Evolutionary conservation across 2,329 filamentous ascomycete genomes (phyloP), one percentile per base, ranked within the genome.

Genomic region (Ophiostoma novo-ulmi): DNA sequence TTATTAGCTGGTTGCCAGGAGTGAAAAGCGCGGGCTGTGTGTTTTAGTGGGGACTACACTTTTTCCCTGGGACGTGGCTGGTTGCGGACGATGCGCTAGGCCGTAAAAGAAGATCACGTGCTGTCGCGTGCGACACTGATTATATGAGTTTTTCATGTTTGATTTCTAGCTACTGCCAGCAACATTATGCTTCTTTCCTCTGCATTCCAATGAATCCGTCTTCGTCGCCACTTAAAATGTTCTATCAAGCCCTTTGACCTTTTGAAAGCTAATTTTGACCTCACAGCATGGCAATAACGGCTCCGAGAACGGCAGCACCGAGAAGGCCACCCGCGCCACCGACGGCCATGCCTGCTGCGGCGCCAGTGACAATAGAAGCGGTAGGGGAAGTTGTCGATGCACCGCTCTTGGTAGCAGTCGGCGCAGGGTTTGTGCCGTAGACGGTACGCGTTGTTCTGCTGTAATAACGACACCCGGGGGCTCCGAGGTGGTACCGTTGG

Each of bases 351-450:
- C 52, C 52, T 26, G n/a, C 52, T 26, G 52, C 52, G n/a, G 6
- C 52, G 11, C 52, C 52, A 58, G 22, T 58, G 20, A 58, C 52
- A 17, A 26, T 26, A 17, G 52, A 58, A 13, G 52, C 52, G n/a
- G 52, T 58, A 6, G 52, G 52, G 52, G 52, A 58, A 26, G 52
- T 26, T 26, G 52, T 58, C 8, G n/a, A 22, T 4, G 52, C n/a
- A 10, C 52, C 52, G n/a, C n/a, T 58, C 22, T 26, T 26, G 26
- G 68, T 68, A 52, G 66, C 44, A 26, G 63, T 67, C 7, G 70
- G 70, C 20, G 63, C 41, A 65, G 66, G 48, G 70, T 70, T 71
- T n/a, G 70, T 71, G 64, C 70, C 70, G 41, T 31, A 71, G 64
- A 71, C 70, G 5, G 70, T 71, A 64, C 64, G 55, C n/a, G 70